Evolutionary conservation across 1,284 basidiomycete genomes (phyloP).

Genomic region (Schizophyllum amplum): DNA sequence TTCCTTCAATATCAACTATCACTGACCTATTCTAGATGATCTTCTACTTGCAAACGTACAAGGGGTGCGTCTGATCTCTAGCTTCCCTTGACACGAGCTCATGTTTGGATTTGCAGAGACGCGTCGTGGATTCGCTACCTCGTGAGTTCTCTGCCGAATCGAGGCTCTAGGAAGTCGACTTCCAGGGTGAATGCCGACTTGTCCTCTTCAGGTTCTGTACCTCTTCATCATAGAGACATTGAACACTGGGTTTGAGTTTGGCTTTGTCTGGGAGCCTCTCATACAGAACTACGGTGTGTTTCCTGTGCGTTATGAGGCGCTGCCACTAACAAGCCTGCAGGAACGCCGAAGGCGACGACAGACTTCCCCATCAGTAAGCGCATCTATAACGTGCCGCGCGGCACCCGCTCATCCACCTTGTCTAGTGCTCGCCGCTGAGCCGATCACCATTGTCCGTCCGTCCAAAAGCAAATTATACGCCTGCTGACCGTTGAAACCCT

Average conservation of each 20-base stretch:
- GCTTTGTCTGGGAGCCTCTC: slow-evolving; percentile 38
- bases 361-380: slow-evolving; percentile 28
- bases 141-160: slow-evolving; percentile 19
- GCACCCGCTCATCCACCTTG: background rate
- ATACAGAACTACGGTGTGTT: slow-evolving; percentile 31
- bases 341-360: slow-evolving; percentile 20
- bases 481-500: slow-evolving; percentile 6
- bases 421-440: slow-evolving; percentile 25
- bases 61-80: slow-evolving; percentile 24
- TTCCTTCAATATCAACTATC: background rate
- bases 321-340: slow-evolving; percentile 4
- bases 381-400: background rate
- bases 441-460: slow-evolving; percentile 2
- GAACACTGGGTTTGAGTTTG: slow-evolving; percentile 35
- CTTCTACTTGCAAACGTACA: slow-evolving; percentile 26
- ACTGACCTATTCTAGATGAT: slow-evolving; percentile 18
- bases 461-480: background rate
- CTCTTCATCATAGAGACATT: slow-evolving; percentile 34
- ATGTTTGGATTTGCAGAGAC: too few species aligned
- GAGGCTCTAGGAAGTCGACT: too few species aligned
- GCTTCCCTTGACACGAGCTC: too few species aligned
- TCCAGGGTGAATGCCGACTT: background rate
- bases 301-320: background rate
- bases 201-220: slow-evolving; percentile 26
- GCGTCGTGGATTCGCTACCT: slow-evolving; percentile 31